These are phyloP conservation scores for Macadamia integrifolia DNA, from an alignment of 164 flowering plant genomes.

Conservation along the genomic window DNA sequence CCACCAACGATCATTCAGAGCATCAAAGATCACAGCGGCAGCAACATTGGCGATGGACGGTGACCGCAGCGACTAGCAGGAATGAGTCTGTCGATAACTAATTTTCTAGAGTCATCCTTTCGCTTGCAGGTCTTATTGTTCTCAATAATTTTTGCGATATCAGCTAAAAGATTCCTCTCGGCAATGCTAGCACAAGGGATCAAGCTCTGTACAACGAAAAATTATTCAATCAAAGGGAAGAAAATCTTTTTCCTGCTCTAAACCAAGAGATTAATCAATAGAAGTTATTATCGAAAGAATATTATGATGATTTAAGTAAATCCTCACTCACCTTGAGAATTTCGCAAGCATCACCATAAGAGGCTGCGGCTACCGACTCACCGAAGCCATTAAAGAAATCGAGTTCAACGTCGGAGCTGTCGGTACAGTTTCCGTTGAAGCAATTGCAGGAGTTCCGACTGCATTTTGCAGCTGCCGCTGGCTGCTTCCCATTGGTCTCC, in stretches of 20 bases:
- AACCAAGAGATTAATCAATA: neutral
- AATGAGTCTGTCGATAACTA: conserved; percentile 41
- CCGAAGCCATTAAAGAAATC: conserved; percentile 33
- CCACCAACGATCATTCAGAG: no score
- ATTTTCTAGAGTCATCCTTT: conserved; percentile 43
- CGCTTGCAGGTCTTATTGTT: conserved; percentile 45
- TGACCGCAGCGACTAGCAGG: neutral
- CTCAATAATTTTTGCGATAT: conserved; percentile 31
- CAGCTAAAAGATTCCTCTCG: conserved; percentile 36
- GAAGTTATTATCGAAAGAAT: neutral
- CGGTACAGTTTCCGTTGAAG: conserved; percentile 44
- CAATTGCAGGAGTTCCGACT: neutral
- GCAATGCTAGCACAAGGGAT: conserved; percentile 20
- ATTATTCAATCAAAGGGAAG: neutral
- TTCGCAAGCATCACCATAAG: conserved; percentile 38
- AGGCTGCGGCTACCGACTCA: conserved; percentile 33
- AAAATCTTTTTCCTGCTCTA: neutral
- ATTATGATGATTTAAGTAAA: neutral
- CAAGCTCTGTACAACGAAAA: conserved; percentile 18
- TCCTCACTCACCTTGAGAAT: conserved; percentile 53
- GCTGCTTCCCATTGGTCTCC: conserved; percentile 55
- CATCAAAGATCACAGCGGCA: no score
- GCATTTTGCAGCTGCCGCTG: conserved; percentile 15
- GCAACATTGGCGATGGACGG: no score
- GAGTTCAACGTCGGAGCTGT: conserved; percentile 72